phyloP scores from a whole-genome alignment of 208 protist species.

The Trypanosoma boissoni region DNA sequence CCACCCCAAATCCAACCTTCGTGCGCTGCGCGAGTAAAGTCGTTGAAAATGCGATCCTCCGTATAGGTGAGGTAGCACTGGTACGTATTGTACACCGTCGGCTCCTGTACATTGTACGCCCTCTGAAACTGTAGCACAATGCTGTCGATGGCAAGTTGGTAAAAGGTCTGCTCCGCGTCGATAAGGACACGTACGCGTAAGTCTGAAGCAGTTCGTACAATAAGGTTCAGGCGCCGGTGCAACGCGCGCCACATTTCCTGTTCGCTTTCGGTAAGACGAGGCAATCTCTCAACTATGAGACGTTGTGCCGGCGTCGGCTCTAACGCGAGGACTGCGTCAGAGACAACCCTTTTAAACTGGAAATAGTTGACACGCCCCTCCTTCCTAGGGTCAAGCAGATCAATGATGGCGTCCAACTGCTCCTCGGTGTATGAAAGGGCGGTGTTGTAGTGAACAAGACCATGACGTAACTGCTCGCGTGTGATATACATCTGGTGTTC shows the following conservation, averaged over 20 bases:
- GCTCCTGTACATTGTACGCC: slow-evolving; percentile 88
- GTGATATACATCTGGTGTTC: slow-evolving; percentile 67
- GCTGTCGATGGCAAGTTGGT: slow-evolving; percentile 95
- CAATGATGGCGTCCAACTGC: slow-evolving; percentile 50
- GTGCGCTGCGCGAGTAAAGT: slow-evolving; percentile 76
- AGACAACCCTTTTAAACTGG: slow-evolving; percentile 83
- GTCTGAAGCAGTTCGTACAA: slow-evolving; percentile 62
- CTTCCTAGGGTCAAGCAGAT: slow-evolving; percentile 62
- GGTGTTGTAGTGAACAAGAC: slow-evolving; percentile 37
- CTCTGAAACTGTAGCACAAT: slow-evolving; percentile 82
- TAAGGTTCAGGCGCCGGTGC: slow-evolving; percentile 58
- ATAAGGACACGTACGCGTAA: slow-evolving; percentile 87
- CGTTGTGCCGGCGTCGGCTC: slow-evolving; percentile 56
- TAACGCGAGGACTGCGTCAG: slow-evolving; percentile 59
- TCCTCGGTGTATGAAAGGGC: slow-evolving; percentile 40
- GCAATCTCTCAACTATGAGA: slow-evolving; percentile 57
- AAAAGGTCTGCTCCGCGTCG: slow-evolving; percentile 97
- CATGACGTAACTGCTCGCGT: slow-evolving; percentile 59
- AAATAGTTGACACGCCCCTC: slow-evolving; percentile 85
- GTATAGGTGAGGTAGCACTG: slow-evolving; percentile 96
- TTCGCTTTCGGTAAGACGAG: slow-evolving; percentile 69
- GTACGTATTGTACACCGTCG: slow-evolving; percentile 96
- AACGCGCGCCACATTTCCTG: slow-evolving; percentile 72
- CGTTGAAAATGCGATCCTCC: slow-evolving; percentile 78
- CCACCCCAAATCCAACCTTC: slow-evolving; percentile 89